Evolutionary conservation across 352 stramenopile species (phyloP).

Genomic region (Phytopythium kandeliae): DNA sequence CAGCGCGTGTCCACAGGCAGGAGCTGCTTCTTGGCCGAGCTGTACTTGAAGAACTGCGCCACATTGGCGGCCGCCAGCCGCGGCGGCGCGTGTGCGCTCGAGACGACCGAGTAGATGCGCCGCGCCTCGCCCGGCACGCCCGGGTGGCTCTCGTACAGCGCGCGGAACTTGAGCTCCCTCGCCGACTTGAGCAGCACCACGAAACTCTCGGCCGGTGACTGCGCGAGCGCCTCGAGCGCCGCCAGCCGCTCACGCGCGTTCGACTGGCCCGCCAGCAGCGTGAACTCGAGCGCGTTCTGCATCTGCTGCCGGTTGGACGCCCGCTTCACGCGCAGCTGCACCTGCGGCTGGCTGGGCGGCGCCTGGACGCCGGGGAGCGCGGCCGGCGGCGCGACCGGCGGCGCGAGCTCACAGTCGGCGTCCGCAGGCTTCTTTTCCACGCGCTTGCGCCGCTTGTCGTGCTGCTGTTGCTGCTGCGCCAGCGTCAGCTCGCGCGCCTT

Average conservation of each 20-base stretch:
- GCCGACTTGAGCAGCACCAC: slow-evolving; percentile 69
- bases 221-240: slow-evolving; percentile 32
- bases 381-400: background rate
- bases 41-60: slow-evolving; percentile 82
- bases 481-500: slow-evolving; percentile 28
- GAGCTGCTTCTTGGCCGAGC: slow-evolving; percentile 80
- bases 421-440: slow-evolving; percentile 9
- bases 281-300: slow-evolving; percentile 80
- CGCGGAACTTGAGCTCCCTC: slow-evolving; percentile 70
- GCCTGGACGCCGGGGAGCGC: too few species aligned
- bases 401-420: background rate
- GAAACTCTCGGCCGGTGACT: slow-evolving; percentile 61
- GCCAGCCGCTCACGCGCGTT: slow-evolving; percentile 48
- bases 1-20: slow-evolving; percentile 48
- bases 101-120: slow-evolving; percentile 35
- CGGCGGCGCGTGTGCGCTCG: slow-evolving; percentile 16
- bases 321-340: slow-evolving; percentile 16
- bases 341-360: too few species aligned
- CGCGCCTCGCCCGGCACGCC: slow-evolving; percentile 28
- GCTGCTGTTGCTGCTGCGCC: slow-evolving; percentile 15
- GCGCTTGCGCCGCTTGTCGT: slow-evolving; percentile 13
- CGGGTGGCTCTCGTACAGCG: slow-evolving; percentile 59
- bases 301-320: slow-evolving; percentile 67
- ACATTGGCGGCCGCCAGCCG: slow-evolving; percentile 29
- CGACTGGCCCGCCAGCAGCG: slow-evolving; percentile 53